Base-by-base conservation (phyloP, 805 yeast species). In the Spathaspora passalidarum region DNA sequence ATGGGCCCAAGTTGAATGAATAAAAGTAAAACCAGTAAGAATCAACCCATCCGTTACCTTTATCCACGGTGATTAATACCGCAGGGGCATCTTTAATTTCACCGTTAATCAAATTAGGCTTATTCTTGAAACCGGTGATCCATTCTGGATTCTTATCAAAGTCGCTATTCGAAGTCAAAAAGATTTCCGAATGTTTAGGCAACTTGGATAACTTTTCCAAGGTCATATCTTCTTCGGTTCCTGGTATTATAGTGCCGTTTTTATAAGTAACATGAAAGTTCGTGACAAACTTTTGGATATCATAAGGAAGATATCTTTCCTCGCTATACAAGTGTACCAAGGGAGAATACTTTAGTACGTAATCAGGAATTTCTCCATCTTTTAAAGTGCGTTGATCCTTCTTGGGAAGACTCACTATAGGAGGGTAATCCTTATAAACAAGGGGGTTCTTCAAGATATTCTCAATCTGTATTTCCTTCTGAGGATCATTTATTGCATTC, bases 11-110 rank as follows among this genome's bases (percentile, higher is more conserved):
- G 61, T 92, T 92, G 71, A 92, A 92, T 1, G 96, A 85, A 61
- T 94, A 92, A 60, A 92, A 92, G 60, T 88, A 91, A 63, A 92
- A 94, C 97, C 98, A 92, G 61, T 80, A 92, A 0, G 97, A 88
- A 62, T 92, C 99, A 0, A 91, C 86, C 88, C 94, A 84, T 2
- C 96, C 96, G 54, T 89, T 86, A 1, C 96, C 97, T 61, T 90
- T 91, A 59, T 92, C 97, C 0, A 88, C 91, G 1, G 88, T 91
- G 19, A 92, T 76, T 23, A 91, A 63, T 0, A 84, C 76, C 0
- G 95, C 91, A 0, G 97, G 96, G 0, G 95, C 97, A 52, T 82
- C 67, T 44, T 72, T 69, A 20, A 88, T 82, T 45, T 76, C 76
- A 0, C 97, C 97, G 22, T 82, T 80, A 44, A 81, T 76, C 36